Evolutionary conservation across 2,329 filamentous ascomycete species (phyloP).

Genomic region (Pestalotiopsis sp.): DNA sequence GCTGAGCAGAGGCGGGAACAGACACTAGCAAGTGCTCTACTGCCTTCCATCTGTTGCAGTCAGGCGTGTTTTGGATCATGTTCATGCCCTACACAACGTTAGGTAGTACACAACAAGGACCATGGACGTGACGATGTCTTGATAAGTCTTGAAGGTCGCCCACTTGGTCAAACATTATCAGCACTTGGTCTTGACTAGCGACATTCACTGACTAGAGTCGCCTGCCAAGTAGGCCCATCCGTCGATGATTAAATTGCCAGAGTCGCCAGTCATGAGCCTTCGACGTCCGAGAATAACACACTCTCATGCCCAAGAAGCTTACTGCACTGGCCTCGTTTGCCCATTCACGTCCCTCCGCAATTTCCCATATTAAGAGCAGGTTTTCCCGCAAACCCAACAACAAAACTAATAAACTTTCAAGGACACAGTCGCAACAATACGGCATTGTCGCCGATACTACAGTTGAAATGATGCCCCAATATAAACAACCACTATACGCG

Average conservation of each 20-base stretch:
- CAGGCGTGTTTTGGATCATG: neutral
- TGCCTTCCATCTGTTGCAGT: neutral
- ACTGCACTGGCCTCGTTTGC: conserved; percentile 7
- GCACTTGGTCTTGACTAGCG: neutral
- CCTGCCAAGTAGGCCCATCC: neutral
- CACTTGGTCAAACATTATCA: neutral
- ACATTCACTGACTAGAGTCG: neutral
- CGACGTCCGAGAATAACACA: neutral
- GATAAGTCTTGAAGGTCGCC: neutral
- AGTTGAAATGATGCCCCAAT: conserved; percentile 8
- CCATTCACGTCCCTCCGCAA: conserved; percentile 2
- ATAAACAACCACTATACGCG: conserved; percentile 10
- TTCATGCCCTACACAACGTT: neutral
- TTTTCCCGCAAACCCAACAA: neutral
- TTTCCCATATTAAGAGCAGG: neutral
- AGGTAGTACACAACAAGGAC: neutral
- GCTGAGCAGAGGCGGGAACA: neutral
- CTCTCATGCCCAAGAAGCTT: neutral
- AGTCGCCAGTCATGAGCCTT: neutral
- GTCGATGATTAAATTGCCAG: neutral
- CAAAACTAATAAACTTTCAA: neutral
- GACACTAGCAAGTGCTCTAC: neutral
- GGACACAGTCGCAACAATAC: neutral
- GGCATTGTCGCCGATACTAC: neutral
- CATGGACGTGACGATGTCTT: neutral